Evolutionary conservation across 2,329 filamentous ascomycete species (phyloP).

Genomic region (Epichloe sp.): DNA sequence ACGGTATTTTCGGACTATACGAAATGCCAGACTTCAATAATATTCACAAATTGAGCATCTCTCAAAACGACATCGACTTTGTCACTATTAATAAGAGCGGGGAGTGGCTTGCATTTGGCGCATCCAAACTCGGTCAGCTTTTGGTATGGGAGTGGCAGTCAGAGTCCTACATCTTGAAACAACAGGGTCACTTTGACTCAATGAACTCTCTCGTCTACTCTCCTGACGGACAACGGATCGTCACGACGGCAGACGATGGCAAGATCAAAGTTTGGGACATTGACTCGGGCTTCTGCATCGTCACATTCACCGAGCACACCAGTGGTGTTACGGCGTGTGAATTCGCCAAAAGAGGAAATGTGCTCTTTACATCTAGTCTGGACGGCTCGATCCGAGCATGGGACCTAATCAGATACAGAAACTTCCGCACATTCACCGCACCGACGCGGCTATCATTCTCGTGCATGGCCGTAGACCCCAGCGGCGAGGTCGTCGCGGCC

Average conservation of each 20-base stretch:
- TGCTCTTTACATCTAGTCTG: slow-evolving; percentile 87
- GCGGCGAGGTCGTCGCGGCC: slow-evolving; percentile 89
- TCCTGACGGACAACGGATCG: slow-evolving; percentile 81
- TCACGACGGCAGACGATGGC: slow-evolving; percentile 90
- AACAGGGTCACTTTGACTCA: slow-evolving; percentile 92
- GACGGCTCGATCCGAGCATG: slow-evolving; percentile 92
- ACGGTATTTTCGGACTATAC: slow-evolving; percentile 85
- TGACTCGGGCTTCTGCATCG: slow-evolving; percentile 90
- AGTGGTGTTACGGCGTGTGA: slow-evolving; percentile 89
- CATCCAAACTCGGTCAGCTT: slow-evolving; percentile 89
- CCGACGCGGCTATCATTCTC: slow-evolving; percentile 86
- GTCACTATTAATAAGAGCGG: slow-evolving; percentile 89
- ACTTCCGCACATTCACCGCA: slow-evolving; percentile 94
- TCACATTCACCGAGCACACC: slow-evolving; percentile 95
- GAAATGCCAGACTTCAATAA: slow-evolving; percentile 93
- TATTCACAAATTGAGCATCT: slow-evolving; percentile 87
- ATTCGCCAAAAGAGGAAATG: slow-evolving; percentile 89
- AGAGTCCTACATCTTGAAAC: slow-evolving; percentile 95
- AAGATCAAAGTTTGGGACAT: slow-evolving; percentile 99
- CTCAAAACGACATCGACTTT: slow-evolving; percentile 90
- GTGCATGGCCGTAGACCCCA: slow-evolving; percentile 90
- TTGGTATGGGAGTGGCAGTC: slow-evolving; percentile 99
- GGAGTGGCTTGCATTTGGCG: slow-evolving; percentile 95
- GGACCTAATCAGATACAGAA: slow-evolving; percentile 91
- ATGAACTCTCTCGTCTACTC: slow-evolving; percentile 92